Conservation (phyloP, 75 land plant species). For the Pinus tabuliformis region DNA sequence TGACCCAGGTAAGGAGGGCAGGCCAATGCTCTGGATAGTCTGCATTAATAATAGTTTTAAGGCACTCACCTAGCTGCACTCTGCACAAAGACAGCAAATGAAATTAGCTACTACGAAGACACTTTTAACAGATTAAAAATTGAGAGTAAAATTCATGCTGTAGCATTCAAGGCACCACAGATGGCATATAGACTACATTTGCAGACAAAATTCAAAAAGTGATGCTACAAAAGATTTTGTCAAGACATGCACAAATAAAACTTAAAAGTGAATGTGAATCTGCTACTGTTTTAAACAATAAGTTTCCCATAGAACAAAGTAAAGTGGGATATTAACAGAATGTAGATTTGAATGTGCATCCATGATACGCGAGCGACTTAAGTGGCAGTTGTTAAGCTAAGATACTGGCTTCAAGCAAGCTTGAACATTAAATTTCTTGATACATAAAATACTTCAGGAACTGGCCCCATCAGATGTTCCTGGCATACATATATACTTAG, state of each 20-base stretch:
- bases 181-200: background rate
- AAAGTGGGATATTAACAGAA: background rate
- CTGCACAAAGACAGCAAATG: slow-evolving; percentile 21
- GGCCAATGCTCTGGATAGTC: slow-evolving; percentile 99
- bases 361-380: too few species aligned
- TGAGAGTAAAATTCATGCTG: background rate
- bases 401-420: background rate
- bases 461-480: background rate
- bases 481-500: background rate
- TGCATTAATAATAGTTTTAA: slow-evolving; percentile 89
- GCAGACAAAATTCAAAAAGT: background rate
- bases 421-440: background rate
- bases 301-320: background rate
- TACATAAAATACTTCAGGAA: background rate
- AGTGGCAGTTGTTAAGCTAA: background rate
- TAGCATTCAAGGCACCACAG: background rate
- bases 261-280: too few species aligned
- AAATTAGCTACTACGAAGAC: background rate
- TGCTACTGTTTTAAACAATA: too few species aligned
- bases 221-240: background rate
- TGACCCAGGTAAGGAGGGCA: slow-evolving; percentile 70
- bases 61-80: slow-evolving; percentile 90
- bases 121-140: background rate
- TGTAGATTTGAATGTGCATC: background rate
- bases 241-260: too few species aligned